phyloP scores from a whole-genome alignment of 2,329 filamentous ascomycete genomes.

The Colletotrichum salicis region DNA sequence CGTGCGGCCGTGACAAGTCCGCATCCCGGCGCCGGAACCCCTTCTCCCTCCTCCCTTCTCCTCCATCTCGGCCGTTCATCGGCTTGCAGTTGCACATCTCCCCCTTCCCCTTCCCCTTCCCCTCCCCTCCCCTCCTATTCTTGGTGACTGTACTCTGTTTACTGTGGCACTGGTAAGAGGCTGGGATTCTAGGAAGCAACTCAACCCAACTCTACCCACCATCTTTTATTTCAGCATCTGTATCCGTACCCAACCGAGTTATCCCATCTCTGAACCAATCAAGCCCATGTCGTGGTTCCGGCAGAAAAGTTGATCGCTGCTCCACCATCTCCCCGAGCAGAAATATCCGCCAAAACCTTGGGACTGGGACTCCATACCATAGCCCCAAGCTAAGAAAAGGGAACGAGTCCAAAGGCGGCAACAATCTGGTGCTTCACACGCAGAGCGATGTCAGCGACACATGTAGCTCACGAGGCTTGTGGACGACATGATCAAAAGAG shows the following conservation, averaged over 20 bases:
- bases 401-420: slow-evolving; percentile 9
- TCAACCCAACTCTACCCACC: neutral
- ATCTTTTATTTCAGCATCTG: neutral
- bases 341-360: slow-evolving; percentile 11
- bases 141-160: neutral
- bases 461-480: neutral
- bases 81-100: slow-evolving; percentile 1
- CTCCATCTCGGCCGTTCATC: neutral
- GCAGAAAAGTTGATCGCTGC: slow-evolving; percentile 9
- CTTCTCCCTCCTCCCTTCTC: neutral
- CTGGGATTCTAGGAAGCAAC: neutral
- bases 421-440: slow-evolving; percentile 11
- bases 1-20: slow-evolving; percentile 9
- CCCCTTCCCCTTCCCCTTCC: neutral
- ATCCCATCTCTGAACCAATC: slow-evolving; percentile 1
- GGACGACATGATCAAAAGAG: neutral
- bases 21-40: slow-evolving; percentile 3
- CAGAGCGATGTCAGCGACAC: neutral
- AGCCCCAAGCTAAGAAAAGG: slow-evolving; percentile 13
- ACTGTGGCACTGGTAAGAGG: neutral
- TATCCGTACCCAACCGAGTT: slow-evolving; percentile 2
- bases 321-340: slow-evolving; percentile 19
- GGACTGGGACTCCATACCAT: neutral
- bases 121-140: neutral
- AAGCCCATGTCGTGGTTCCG: neutral